Base-by-base conservation (phyloP, 306 rosid genomes). In the peach (Prunus persica) region DNA sequence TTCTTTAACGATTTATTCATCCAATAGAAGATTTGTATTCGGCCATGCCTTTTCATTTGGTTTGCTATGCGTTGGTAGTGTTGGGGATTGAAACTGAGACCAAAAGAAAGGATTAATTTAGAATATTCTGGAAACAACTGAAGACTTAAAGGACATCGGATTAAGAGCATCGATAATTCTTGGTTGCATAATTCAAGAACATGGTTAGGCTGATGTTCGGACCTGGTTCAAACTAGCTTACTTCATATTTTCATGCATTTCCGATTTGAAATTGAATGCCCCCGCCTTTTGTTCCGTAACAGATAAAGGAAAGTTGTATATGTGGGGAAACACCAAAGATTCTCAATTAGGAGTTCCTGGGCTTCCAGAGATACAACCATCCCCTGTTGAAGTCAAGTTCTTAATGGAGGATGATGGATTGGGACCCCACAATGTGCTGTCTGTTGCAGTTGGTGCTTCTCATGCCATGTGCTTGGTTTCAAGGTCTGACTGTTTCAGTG, bases 281-380 rank as follows among this genome's bases (percentile, higher is more conserved):
- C 52, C 1, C 41, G 70, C 46, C 19, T 75, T 81, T 75, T 76
- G 15, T 69, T 80, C 84, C 43, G 72, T 67, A 73, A 72, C 87
- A 95, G 98, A 85, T 76, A 78, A 75, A 75, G 97, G 99, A 20
- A 92, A 88, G 89, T 78, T 92, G 85, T 95, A 80, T 84, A 87
- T 83, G 91, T 90, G 99, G 97, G 96, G 97, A 82, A 89, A 95
- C 81, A 81, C 93, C 27, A 76, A 56, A 61, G 97, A 92, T 81
- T 90, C 91, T 69, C 99, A 90, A 54, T 74, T 95, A 82, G 97
- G 97, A 69, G 88, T 95, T 84, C 97, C 99, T 55, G 99, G 97
- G 83, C 84, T 92, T 72, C 97, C 97, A 41, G 90, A 78, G 43
- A 76, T 85, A 50, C 96, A 92, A 72, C 57, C 91, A 56, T 49